phyloP scores from a whole-genome alignment of 148 eudicot species.

The Cornus kousa region DNA sequence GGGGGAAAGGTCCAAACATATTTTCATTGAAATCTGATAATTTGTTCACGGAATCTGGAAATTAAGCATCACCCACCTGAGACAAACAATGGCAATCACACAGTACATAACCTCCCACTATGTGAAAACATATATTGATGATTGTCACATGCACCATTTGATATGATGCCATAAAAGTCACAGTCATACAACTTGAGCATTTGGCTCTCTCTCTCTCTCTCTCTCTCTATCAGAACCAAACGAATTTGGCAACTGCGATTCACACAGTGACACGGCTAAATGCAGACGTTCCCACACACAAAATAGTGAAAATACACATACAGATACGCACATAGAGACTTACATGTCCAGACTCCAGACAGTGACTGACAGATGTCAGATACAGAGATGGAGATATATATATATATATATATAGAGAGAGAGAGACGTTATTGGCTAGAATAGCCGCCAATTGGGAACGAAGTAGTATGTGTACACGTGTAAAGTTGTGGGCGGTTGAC shows the following conservation, averaged over 20 bases:
- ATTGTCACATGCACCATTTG: too few relatives aligned
- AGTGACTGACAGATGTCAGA: too few relatives aligned
- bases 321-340: neutral
- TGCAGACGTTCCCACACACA: neutral
- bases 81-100: neutral
- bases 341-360: neutral
- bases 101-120: too few relatives aligned
- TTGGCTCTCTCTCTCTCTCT: neutral
- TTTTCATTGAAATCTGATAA: neutral
- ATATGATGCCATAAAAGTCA: neutral
- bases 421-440: neutral
- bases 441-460: too few relatives aligned
- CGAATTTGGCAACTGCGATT: neutral
- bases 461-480: constrained; percentile 2
- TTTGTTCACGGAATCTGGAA: neutral
- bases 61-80: neutral
- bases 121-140: too few relatives aligned
- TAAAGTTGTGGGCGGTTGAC: neutral
- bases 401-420: neutral
- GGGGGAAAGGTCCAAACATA: neutral
- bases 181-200: neutral
- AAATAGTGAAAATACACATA: neutral
- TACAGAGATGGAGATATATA: too few relatives aligned
- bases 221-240: neutral
- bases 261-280: neutral